A percentile compares a stretch with the other conserved stretches of the same genome.
These are phyloP conservation scores for Thielaviopsis ethacetica DNA, from an alignment of 2,329 filamentous ascomycete species.

Conservation along the genomic window DNA sequence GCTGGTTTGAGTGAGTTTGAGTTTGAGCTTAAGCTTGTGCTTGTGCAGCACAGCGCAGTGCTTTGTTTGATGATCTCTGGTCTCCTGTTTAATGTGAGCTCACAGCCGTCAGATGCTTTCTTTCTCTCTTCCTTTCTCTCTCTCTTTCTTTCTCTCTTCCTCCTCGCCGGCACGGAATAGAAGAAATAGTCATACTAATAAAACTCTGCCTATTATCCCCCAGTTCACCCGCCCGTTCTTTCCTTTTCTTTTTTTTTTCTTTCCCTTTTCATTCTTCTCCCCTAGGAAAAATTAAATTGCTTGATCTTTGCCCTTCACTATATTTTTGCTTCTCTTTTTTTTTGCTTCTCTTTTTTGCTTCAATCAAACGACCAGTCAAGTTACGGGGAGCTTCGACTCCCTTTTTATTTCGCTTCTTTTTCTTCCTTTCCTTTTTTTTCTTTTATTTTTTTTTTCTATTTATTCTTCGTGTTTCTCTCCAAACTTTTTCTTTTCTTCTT, in stretches of 20 bases:
- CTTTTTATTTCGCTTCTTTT: not conserved
- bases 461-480: no score
- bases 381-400: not conserved
- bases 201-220: not conserved
- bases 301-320: not conserved
- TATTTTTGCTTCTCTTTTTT: no score
- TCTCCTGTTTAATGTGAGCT: no score
- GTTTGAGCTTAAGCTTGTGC: no score
- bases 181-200: not conserved
- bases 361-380: no score
- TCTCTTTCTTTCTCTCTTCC: no score
- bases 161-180: no score
- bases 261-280: not conserved
- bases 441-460: not conserved
- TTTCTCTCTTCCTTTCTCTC: no score
- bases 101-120: no score
- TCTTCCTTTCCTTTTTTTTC: not conserved
- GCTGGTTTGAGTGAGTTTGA: not conserved
- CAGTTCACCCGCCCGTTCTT: not conserved
- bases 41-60: no score
- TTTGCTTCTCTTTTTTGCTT: no score
- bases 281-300: not conserved
- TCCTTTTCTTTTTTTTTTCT: not conserved
- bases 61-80: no score
- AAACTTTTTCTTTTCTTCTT: constrained; percentile 15